These are phyloP conservation scores for Nakataea oryzae DNA, from an alignment of 2,329 filamentous ascomycete genomes.

Conservation along the genomic window DNA sequence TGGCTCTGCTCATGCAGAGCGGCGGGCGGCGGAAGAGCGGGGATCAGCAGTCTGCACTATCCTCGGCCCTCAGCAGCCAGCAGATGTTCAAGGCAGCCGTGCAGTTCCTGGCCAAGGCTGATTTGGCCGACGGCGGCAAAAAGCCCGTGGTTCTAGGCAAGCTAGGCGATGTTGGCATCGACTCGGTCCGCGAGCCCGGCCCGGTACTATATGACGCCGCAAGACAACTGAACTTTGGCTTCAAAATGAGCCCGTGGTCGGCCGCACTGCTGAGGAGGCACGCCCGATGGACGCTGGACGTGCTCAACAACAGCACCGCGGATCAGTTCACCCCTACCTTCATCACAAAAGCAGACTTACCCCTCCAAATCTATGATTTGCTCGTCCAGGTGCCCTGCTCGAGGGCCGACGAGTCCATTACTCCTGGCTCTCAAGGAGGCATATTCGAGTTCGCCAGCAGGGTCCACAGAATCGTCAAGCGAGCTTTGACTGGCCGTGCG, in stretches of 20 bases:
- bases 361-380: slow-evolving; percentile 45
- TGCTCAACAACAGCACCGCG: slow-evolving; percentile 61
- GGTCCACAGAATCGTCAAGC: slow-evolving; percentile 54
- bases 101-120: slow-evolving; percentile 71
- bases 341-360: slow-evolving; percentile 50
- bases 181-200: slow-evolving; percentile 26
- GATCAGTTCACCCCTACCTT: slow-evolving; percentile 84
- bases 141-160: slow-evolving; percentile 47
- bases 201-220: slow-evolving; percentile 72
- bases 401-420: slow-evolving; percentile 4
- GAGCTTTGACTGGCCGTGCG: slow-evolving; percentile 66
- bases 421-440: background rate
- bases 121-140: slow-evolving; percentile 44
- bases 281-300: slow-evolving; percentile 61
- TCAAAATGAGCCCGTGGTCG: slow-evolving; percentile 84
- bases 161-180: slow-evolving; percentile 20
- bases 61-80: slow-evolving; percentile 74
- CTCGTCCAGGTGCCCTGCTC: slow-evolving; percentile 22
- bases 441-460: slow-evolving; percentile 34
- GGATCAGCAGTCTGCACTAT: slow-evolving; percentile 50
- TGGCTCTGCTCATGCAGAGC: slow-evolving; percentile 71
- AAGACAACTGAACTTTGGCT: slow-evolving; percentile 70
- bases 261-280: slow-evolving; percentile 64
- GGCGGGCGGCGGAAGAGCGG: slow-evolving; percentile 54
- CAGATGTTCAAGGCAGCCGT: slow-evolving; percentile 90